A percentile compares a stretch with the other conserved stretches of the same genome.
Conservation (phyloP, 2,329 filamentous ascomycete genomes). For the Exutisphaerella laricina region DNA sequence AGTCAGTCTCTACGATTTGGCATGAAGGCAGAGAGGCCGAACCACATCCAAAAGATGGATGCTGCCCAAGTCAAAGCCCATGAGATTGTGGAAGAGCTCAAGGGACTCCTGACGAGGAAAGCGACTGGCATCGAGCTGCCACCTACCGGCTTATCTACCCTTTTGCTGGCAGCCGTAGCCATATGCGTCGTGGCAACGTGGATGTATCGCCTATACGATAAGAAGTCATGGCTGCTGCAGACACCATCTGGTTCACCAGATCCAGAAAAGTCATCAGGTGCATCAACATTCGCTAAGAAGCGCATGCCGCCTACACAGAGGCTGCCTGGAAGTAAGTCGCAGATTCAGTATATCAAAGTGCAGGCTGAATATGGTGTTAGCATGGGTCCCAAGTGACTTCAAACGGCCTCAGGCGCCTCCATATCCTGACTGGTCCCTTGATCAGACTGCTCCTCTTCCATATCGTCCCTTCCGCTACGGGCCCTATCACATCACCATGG, state of each 20-base stretch:
- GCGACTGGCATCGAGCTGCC: too few relatives aligned
- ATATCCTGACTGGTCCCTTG: constrained; percentile 64
- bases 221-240: neutral
- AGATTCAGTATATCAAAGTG: constrained; percentile 1
- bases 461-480: constrained; percentile 76
- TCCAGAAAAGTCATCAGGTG: neutral
- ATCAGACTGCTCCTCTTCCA: constrained; percentile 64
- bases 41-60: too few relatives aligned
- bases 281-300: neutral
- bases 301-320: constrained; percentile 32
- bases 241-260: neutral
- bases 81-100: too few relatives aligned
- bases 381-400: constrained; percentile 57
- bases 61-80: too few relatives aligned
- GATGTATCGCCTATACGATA: too few relatives aligned
- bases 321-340: constrained; percentile 43
- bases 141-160: too few relatives aligned
- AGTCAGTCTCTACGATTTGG: too few relatives aligned
- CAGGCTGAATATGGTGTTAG: constrained; percentile 29
- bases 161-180: too few relatives aligned
- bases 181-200: too few relatives aligned
- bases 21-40: too few relatives aligned
- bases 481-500: constrained; percentile 73
- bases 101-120: too few relatives aligned
- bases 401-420: constrained; percentile 54